phyloP scores from a whole-genome alignment of 306 rosid species.

The Astragalus membranaceus region DNA sequence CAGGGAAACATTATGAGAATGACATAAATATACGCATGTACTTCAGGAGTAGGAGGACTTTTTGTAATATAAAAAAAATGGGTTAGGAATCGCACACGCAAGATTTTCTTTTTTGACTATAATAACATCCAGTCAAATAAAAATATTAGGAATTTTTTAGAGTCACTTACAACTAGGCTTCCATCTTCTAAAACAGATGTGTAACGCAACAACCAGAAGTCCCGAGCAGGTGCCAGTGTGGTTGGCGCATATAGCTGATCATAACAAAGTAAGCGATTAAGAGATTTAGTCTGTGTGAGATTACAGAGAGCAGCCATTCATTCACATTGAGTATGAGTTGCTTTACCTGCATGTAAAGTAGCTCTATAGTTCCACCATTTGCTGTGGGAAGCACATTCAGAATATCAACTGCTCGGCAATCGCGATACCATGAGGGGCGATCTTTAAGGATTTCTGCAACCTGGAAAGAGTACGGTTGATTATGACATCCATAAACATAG shows the following conservation, averaged over 20 bases:
- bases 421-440: conserved; percentile 92
- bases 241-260: conserved; percentile 83
- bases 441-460: conserved; percentile 99
- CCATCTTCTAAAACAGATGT: conserved; percentile 96
- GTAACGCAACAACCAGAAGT: conserved; percentile 93
- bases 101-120: background rate
- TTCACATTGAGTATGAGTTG: background rate
- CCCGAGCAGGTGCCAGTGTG: conserved; percentile 92
- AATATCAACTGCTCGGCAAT: conserved; percentile 97
- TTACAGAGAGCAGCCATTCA: background rate
- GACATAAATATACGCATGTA: background rate
- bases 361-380: conserved; percentile 97
- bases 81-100: background rate
- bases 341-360: conserved; percentile 94
- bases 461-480: conserved; percentile 36
- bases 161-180: conserved; percentile 77
- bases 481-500: background rate
- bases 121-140: background rate
- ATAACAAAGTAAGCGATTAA: background rate
- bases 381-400: conserved; percentile 91
- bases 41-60: background rate
- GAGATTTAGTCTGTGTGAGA: background rate
- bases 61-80: background rate
- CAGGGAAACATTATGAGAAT: conserved; percentile 11
- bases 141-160: background rate